Evolutionary conservation across 208 protist species (phyloP).

Genomic region (Trypanosomatidae sp.): DNA sequence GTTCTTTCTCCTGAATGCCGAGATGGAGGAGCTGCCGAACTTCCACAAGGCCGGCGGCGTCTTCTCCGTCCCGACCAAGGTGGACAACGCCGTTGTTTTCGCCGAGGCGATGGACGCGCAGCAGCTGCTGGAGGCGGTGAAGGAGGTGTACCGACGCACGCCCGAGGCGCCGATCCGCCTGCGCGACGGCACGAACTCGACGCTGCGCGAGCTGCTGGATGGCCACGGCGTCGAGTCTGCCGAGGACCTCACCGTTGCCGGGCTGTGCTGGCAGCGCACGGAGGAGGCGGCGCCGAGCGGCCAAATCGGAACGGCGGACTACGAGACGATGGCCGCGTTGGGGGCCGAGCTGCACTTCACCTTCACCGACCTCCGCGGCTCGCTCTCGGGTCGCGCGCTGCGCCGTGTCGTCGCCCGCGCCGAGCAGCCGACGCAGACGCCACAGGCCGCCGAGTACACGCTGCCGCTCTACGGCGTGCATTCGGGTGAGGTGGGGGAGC

Average conservation of each 20-base stretch:
- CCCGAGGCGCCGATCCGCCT: conserved; percentile 54
- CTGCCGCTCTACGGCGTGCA: conserved; percentile 81
- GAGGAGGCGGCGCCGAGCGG: conserved; percentile 19
- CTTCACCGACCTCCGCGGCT: conserved; percentile 66
- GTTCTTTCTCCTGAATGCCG: conserved; percentile 89
- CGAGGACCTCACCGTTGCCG: conserved; percentile 66
- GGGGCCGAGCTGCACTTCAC: conserved; percentile 80
- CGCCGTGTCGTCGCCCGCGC: conserved; percentile 45
- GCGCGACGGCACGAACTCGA: conserved; percentile 60
- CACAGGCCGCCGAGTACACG: conserved; percentile 79
- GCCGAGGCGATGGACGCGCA: conserved; percentile 73
- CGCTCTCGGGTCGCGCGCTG: conserved; percentile 54
- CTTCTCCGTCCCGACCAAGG: conserved; percentile 79
- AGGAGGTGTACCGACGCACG: conserved; percentile 65
- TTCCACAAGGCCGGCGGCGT: conserved; percentile 81
- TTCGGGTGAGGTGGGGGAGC: conserved; percentile 52
- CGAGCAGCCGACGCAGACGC: conserved; percentile 38
- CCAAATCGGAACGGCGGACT: conserved; percentile 27
- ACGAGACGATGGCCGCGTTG: conserved; percentile 35
- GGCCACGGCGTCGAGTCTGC: conserved; percentile 58
- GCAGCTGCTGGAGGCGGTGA: conserved; percentile 76
- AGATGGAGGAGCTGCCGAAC: conserved; percentile 83
- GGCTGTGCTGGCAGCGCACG: conserved; percentile 75
- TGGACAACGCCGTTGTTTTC: conserved; percentile 81
- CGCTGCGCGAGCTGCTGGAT: conserved; percentile 74